A percentile compares a stretch with the other conserved stretches of the same genome.
These are phyloP conservation scores for Cladobotryum mycophilum DNA, from an alignment of 2,329 filamentous ascomycete species.

Conservation along the genomic window DNA sequence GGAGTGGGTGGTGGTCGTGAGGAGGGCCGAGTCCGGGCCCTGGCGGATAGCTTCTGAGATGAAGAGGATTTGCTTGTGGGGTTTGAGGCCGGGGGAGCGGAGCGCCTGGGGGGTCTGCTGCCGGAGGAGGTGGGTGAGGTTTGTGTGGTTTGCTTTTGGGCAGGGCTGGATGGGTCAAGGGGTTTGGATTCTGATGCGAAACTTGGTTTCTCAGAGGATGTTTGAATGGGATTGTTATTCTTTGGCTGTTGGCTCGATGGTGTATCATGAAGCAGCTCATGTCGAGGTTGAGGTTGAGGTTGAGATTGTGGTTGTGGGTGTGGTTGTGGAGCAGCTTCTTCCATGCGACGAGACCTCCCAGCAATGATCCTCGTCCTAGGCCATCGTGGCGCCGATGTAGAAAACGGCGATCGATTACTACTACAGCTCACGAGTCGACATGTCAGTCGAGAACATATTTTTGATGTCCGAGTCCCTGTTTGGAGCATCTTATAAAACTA, in stretches of 20 bases:
- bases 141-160: not conserved
- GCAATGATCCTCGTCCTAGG: not conserved
- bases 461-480: too few relatives aligned
- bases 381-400: not conserved
- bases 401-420: not conserved
- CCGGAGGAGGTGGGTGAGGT: not conserved
- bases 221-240: not conserved
- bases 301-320: too few relatives aligned
- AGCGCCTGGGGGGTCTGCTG: not conserved
- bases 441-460: too few relatives aligned
- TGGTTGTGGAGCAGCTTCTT: too few relatives aligned
- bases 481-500: too few relatives aligned
- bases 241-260: not conserved
- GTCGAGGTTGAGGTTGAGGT: too few relatives aligned
- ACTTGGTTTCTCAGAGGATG: too few relatives aligned
- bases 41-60: conserved; percentile 14
- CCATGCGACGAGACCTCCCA: too few relatives aligned
- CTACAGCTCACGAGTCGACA: too few relatives aligned
- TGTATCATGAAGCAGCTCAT: too few relatives aligned
- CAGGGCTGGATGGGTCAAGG: not conserved
- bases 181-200: too few relatives aligned
- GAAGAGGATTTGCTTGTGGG: conserved; percentile 13
- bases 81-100: conserved; percentile 8
- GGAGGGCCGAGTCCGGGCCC: not conserved
- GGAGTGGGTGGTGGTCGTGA: conserved; percentile 13